A percentile compares a stretch with the other conserved stretches of the same genome.
Conservation (phyloP, 1,284 basidiomycete genomes). For the Clitocybe nebularis region DNA sequence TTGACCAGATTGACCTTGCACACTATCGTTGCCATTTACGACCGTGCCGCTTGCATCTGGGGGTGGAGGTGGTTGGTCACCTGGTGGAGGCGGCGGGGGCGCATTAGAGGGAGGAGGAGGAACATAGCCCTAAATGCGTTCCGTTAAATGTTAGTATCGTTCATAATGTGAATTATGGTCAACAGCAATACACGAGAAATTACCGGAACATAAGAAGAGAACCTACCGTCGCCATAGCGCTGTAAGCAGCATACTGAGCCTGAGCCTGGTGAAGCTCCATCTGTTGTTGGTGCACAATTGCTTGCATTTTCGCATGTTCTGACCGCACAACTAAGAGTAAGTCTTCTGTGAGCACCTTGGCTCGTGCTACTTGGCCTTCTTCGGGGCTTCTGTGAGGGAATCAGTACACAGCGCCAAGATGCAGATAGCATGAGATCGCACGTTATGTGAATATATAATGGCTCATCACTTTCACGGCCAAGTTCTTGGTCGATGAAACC, state of each 20-base stretch:
- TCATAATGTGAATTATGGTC: neutral
- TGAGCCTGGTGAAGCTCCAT: constrained; percentile 81
- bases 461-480: constrained; percentile 85
- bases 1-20: constrained; percentile 24
- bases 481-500: constrained; percentile 96
- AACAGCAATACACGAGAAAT: constrained; percentile 10
- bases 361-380: constrained; percentile 81
- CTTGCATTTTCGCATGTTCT: constrained; percentile 81
- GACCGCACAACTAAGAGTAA: constrained; percentile 80
- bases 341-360: constrained; percentile 87
- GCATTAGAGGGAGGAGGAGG: constrained; percentile 55
- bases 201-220: constrained; percentile 17
- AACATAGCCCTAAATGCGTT: constrained; percentile 47
- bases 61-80: constrained; percentile 45
- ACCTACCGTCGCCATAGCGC: constrained; percentile 57
- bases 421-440: constrained; percentile 34
- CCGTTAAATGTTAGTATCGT: constrained; percentile 2
- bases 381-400: constrained; percentile 73
- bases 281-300: constrained; percentile 62
- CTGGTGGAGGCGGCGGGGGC: constrained; percentile 50
- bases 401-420: constrained; percentile 3
- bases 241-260: constrained; percentile 72
- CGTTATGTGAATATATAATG: constrained; percentile 86
- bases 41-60: constrained; percentile 41
- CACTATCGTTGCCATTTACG: too few relatives aligned